Evolutionary conservation across 2,329 filamentous ascomycete genomes (phyloP).

Genomic region (Talaromyces sp.): DNA sequence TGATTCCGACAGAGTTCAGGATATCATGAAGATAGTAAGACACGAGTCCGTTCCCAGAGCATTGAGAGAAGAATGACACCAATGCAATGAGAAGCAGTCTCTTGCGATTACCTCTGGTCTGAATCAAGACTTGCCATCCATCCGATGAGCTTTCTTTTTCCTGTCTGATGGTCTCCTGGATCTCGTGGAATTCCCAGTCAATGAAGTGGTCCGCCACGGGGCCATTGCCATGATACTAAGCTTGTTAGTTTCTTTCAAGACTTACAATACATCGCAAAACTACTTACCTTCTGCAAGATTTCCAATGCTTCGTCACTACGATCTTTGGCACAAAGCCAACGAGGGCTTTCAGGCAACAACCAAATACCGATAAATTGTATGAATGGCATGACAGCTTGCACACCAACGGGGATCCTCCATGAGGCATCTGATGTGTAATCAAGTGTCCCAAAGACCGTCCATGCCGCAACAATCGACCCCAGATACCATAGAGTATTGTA

Average conservation of each 20-base stretch:
- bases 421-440: background rate
- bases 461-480: constrained; percentile 37
- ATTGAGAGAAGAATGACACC: background rate
- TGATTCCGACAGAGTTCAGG: constrained; percentile 61
- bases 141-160: constrained; percentile 50
- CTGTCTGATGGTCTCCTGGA: constrained; percentile 45
- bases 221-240: background rate
- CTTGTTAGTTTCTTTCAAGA: background rate
- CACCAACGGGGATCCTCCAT: background rate
- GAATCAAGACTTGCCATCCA: constrained; percentile 53
- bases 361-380: constrained; percentile 57
- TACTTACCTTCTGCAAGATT: constrained; percentile 48
- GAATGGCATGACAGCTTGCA: background rate
- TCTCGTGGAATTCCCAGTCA: constrained; percentile 35
- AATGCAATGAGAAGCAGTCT: background rate
- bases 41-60: constrained; percentile 60
- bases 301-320: constrained; percentile 56
- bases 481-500: constrained; percentile 31
- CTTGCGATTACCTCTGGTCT: background rate
- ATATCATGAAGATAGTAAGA: constrained; percentile 65
- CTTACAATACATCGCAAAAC: background rate
- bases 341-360: constrained; percentile 56
- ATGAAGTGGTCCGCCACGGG: background rate
- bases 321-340: constrained; percentile 61
- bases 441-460: background rate